Evolutionary conservation across 2,329 filamentous ascomycete genomes (phyloP).

Genomic region (Pseudocercospora fuligena): DNA sequence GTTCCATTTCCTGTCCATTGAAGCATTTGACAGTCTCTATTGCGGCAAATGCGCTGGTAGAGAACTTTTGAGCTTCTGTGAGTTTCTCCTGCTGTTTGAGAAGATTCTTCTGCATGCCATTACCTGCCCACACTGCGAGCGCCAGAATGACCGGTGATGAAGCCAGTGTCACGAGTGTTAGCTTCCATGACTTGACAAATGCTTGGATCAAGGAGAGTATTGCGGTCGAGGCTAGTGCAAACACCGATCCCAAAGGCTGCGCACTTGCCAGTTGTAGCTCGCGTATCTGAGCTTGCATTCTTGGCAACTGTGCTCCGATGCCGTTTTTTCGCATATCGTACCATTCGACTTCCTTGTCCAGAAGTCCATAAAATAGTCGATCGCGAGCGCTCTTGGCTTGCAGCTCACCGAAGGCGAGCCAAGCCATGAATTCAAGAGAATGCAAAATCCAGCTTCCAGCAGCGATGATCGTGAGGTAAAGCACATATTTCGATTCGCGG

Average conservation of each 20-base stretch:
- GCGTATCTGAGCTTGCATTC: conserved; percentile 77
- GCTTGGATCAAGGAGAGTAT: conserved; percentile 71
- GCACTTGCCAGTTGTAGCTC: conserved; percentile 83
- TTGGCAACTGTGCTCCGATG: conserved; percentile 70
- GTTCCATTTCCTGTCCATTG: conserved; percentile 74
- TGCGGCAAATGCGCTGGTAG: conserved; percentile 69
- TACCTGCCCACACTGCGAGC: conserved; percentile 64
- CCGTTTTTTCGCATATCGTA: conserved; percentile 77
- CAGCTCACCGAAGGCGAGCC: conserved; percentile 79
- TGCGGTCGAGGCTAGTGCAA: conserved; percentile 68
- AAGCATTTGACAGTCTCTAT: conserved; percentile 89
- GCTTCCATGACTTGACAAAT: conserved; percentile 79
- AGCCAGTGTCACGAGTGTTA: conserved; percentile 78
- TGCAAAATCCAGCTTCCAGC: conserved; percentile 69
- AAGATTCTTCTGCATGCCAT: conserved; percentile 68
- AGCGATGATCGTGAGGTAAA: conserved; percentile 68
- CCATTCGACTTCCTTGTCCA: conserved; percentile 79
- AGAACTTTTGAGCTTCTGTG: conserved; percentile 71
- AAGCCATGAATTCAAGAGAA: conserved; percentile 68
- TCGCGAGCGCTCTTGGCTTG: conserved; percentile 71
- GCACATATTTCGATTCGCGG: conserved; percentile 63
- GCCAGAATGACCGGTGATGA: conserved; percentile 71
- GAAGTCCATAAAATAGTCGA: conserved; percentile 68
- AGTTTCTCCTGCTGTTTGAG: conserved; percentile 70
- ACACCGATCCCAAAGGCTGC: conserved; percentile 73